Conservation (phyloP, 2,329 filamentous ascomycete genomes). For the Phaeosphaeriaceae sp. region DNA sequence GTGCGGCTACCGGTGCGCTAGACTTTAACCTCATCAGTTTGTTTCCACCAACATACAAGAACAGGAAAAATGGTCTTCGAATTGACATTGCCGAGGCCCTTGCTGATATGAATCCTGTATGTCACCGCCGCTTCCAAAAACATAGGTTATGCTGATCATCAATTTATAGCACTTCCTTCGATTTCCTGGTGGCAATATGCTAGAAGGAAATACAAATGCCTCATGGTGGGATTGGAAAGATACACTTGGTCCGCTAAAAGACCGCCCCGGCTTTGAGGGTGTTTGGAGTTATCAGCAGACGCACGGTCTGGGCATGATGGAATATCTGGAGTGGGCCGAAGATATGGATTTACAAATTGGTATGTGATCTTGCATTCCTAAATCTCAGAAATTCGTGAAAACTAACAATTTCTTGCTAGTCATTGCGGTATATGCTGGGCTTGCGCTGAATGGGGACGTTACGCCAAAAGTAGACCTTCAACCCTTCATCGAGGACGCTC, state of each 20-base stretch:
- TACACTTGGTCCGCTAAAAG: conserved; percentile 55
- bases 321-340: conserved; percentile 57
- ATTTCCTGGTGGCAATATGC: conserved; percentile 61
- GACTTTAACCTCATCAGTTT: conserved; percentile 60
- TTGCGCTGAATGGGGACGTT: conserved; percentile 51
- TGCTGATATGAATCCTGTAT: conserved; percentile 48
- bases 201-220: conserved; percentile 37
- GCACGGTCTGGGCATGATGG: conserved; percentile 54
- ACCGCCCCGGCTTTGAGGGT: conserved; percentile 55
- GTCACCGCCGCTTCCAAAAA: no score
- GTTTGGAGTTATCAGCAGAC: conserved; percentile 56
- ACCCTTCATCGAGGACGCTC: conserved; percentile 47
- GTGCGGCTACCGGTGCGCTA: conserved; percentile 29
- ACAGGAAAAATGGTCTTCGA: conserved; percentile 58
- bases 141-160: conserved; percentile 2
- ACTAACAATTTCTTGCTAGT: conserved; percentile 24
- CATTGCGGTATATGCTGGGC: conserved; percentile 54
- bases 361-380: conserved; percentile 4
- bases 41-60: conserved; percentile 62
- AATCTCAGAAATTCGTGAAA: conserved; percentile 8
- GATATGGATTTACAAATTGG: conserved; percentile 52
- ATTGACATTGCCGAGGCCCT: conserved; percentile 58
- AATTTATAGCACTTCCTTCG: conserved; percentile 50
- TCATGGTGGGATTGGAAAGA: conserved; percentile 55
- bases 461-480: conserved; percentile 46